Conservation (phyloP, 2,329 filamentous ascomycete genomes). For the Pseudogymnoascus sp. region DNA sequence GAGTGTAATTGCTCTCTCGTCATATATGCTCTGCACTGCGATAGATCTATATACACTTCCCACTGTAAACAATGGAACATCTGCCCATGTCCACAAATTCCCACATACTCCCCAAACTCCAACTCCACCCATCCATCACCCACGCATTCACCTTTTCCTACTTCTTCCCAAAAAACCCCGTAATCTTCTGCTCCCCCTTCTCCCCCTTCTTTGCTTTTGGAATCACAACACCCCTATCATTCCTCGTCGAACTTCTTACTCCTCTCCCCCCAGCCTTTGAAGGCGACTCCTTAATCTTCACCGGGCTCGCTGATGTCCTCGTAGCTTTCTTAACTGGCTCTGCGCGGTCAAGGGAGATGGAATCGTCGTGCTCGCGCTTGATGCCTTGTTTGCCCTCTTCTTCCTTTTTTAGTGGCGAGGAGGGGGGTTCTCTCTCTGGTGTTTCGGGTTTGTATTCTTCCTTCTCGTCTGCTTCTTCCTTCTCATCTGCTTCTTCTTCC, state of each 20-base stretch:
- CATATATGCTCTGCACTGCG: not conserved
- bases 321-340: constrained; percentile 19
- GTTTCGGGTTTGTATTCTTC: not conserved
- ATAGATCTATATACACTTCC: not conserved
- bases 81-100: not conserved
- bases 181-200: constrained; percentile 37
- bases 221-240: constrained; percentile 19
- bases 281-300: no score
- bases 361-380: constrained; percentile 24
- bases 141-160: no score
- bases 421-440: not conserved
- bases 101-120: not conserved
- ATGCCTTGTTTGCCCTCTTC: constrained; percentile 18
- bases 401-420: constrained; percentile 10
- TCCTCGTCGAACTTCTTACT: constrained; percentile 25
- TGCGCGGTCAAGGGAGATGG: constrained; percentile 15
- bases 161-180: constrained; percentile 45
- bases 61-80: not conserved
- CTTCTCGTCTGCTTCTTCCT: constrained; percentile 13
- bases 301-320: constrained; percentile 18
- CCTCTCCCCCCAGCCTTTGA: constrained; percentile 17
- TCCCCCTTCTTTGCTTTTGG: constrained; percentile 17
- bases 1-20: not conserved
- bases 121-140: not conserved
- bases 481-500: constrained; percentile 13